phyloP scores from a whole-genome alignment of 768 basidiomycete genomes.

The Austroboletus eburneus region DNA sequence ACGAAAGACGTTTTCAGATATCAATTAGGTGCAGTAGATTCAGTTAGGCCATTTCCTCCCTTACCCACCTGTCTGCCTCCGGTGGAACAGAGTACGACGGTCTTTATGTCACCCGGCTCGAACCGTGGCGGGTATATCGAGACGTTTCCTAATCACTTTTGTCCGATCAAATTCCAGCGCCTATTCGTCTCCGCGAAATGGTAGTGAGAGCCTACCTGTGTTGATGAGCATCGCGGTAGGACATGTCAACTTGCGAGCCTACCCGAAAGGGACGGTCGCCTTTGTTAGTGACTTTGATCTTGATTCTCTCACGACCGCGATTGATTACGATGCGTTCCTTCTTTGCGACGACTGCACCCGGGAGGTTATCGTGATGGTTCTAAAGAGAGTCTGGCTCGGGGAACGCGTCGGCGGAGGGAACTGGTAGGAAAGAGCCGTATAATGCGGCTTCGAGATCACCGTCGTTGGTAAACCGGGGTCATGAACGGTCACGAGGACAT shows the following conservation, averaged over 20 bases:
- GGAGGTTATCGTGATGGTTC: slow-evolving; percentile 51
- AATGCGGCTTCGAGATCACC: slow-evolving; percentile 81
- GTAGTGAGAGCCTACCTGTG: slow-evolving; percentile 89
- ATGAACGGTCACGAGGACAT: slow-evolving; percentile 97
- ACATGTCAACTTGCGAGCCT: slow-evolving; percentile 15
- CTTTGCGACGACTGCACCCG: slow-evolving; percentile 73
- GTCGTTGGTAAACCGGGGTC: slow-evolving; percentile 82
- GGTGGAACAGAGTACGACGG: slow-evolving; percentile 77
- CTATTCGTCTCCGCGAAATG: slow-evolving; percentile 89
- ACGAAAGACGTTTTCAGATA: slow-evolving; percentile 21
- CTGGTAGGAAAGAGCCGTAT: slow-evolving; percentile 91
- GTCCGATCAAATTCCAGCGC: slow-evolving; percentile 78
- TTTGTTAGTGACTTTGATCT: slow-evolving; percentile 77
- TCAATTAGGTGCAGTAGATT: slow-evolving; percentile 40
- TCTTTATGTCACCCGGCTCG: slow-evolving; percentile 87
- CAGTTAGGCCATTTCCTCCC: slow-evolving; percentile 70
- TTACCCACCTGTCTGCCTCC: slow-evolving; percentile 66
- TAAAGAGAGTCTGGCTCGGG: slow-evolving; percentile 46
- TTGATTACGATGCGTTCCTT: slow-evolving; percentile 73
- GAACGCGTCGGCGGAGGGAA: slow-evolving; percentile 66
- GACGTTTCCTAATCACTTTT: slow-evolving; percentile 74
- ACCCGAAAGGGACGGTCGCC: slow-evolving; percentile 95
- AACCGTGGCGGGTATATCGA: slow-evolving; percentile 92
- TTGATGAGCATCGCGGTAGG: neutral
- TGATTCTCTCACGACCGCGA: slow-evolving; percentile 61